Conservation (phyloP, 1,284 basidiomycete species). For the Pyrrhoderma noxium region DNA sequence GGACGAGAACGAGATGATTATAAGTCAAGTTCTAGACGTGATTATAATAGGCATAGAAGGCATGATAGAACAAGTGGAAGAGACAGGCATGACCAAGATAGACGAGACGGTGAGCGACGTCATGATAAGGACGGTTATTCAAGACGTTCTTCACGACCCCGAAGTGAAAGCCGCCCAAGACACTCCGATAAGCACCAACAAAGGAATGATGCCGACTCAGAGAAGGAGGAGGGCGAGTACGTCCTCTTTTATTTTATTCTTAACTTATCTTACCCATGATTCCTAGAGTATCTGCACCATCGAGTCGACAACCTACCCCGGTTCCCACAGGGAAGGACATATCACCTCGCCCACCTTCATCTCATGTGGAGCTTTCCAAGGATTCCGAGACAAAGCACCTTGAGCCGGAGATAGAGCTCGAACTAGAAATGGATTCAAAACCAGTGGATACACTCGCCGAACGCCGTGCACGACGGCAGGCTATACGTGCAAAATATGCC, state of each 20-base stretch:
- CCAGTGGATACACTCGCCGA: conserved; percentile 70
- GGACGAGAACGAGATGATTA: conserved; percentile 20
- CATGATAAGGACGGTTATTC: conserved; percentile 20
- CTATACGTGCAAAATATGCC: conserved; percentile 79
- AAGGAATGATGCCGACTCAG: conserved; percentile 37
- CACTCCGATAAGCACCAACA: conserved; percentile 20
- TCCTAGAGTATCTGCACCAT: conserved; percentile 54
- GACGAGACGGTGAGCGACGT: conserved; percentile 6
- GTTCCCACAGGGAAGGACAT: conserved; percentile 20
- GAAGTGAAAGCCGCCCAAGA: conserved; percentile 16
- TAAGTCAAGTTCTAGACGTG: conserved; percentile 5
- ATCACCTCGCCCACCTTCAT: conserved; percentile 18
- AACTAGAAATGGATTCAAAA: conserved; percentile 49
- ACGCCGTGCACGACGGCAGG: conserved; percentile 73
- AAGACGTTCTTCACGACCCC: conserved; percentile 18
- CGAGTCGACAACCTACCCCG: conserved; percentile 29
- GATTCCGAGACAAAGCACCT: conserved; percentile 19
- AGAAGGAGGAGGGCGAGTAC: conserved; percentile 76
- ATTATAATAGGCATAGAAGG: neutral
- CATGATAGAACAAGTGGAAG: conserved; percentile 8
- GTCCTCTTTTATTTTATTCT: conserved; percentile 29
- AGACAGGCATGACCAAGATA: conserved; percentile 10
- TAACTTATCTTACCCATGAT: conserved; percentile 6
- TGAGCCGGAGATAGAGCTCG: conserved; percentile 39
- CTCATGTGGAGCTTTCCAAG: conserved; percentile 24